phyloP scores from a whole-genome alignment of 441 rosid genomes.

The Hura crepitans region DNA sequence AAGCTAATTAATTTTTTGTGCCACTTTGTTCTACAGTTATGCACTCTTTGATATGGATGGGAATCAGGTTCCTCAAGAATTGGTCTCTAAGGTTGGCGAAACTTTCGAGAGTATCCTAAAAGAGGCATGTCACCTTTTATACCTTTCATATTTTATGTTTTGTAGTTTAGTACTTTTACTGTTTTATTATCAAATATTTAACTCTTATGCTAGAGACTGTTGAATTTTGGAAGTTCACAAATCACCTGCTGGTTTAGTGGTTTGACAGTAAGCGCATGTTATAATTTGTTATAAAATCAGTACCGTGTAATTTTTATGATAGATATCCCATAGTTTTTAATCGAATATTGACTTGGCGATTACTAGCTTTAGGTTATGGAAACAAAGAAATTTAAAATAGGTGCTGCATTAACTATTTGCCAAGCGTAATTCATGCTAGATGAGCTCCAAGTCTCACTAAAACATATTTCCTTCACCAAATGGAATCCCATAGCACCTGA shows the following conservation, averaged over 20 bases:
- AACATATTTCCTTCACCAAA: neutral
- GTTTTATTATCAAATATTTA: neutral
- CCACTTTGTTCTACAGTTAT: conserved; percentile 49
- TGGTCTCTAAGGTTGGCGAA: conserved; percentile 75
- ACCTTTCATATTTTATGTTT: neutral
- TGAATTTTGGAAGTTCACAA: neutral
- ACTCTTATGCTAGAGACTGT: neutral
- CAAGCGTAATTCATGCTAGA: neutral
- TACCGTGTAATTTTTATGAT: neutral
- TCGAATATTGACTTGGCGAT: neutral
- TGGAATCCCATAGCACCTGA: neutral
- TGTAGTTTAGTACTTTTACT: too few species aligned
- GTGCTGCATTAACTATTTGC: neutral
- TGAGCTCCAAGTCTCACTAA: neutral
- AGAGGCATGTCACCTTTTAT: conserved; percentile 45
- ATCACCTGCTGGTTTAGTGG: neutral
- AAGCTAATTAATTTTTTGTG: neutral
- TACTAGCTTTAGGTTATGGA: neutral
- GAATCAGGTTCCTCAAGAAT: conserved; percentile 75
- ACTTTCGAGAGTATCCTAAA: conserved; percentile 68
- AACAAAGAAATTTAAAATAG: neutral
- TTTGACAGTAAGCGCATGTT: neutral
- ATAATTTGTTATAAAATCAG: neutral
- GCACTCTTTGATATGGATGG: conserved; percentile 89
- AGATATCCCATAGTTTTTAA: neutral